Percentiles rank a stretch among this genome's conserved stretches.
Evolutionary conservation across 306 rosid species (phyloP).

Genomic region (Sophora flavescens): DNA sequence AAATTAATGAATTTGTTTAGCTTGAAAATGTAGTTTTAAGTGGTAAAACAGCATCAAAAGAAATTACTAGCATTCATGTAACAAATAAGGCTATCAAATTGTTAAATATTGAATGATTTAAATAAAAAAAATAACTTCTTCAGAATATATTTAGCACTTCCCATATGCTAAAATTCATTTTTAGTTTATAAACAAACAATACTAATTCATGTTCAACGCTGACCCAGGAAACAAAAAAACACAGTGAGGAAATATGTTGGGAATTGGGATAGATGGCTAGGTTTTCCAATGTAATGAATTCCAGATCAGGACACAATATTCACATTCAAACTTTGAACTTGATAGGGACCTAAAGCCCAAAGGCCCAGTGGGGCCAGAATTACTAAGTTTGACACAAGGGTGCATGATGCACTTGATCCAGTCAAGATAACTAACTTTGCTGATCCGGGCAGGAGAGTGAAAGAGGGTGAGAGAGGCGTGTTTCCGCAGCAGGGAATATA

Average conservation of each 20-base stretch:
- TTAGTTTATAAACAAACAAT: neutral
- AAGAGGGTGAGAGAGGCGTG: no score
- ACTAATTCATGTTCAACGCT: slow-evolving; percentile 2
- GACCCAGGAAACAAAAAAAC: neutral
- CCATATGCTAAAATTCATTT: slow-evolving; percentile 9
- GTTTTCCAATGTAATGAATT: slow-evolving; percentile 6
- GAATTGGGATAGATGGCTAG: neutral
- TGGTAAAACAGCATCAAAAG: neutral
- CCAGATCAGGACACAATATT: neutral
- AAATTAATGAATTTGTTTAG: no score
- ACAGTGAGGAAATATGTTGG: neutral
- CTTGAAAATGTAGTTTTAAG: neutral
- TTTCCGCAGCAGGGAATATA: no score
- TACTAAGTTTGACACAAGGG: no score
- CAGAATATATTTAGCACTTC: neutral
- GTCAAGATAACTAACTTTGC: no score
- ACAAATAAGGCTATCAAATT: neutral
- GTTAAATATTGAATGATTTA: neutral
- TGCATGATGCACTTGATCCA: no score
- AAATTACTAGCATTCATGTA: slow-evolving; percentile 3
- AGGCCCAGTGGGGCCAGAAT: no score
- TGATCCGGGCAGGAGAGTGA: no score
- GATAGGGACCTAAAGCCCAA: no score
- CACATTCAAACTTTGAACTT: slow-evolving; percentile 15
- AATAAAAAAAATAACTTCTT: slow-evolving; percentile 10